Evolutionary conservation across 352 stramenopile genomes (phyloP).

Genomic region (Globisporangium acanthophoron): DNA sequence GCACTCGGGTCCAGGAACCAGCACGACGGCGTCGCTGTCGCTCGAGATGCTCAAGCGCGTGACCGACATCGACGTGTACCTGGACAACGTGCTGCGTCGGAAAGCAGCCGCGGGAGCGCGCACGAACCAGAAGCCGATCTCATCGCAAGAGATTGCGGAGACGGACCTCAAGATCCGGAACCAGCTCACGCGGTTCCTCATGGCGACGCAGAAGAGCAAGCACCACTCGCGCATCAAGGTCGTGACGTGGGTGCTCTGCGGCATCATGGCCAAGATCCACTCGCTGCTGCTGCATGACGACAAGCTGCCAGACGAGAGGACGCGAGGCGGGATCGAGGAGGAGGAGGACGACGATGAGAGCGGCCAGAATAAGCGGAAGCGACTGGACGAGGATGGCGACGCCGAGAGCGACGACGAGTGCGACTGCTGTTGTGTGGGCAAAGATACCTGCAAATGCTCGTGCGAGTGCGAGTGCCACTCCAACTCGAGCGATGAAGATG

Average conservation of each 20-base stretch:
- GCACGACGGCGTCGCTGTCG: conserved; percentile 44
- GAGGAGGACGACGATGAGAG: conserved; percentile 43
- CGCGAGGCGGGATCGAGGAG: conserved; percentile 8
- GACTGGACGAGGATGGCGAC: conserved; percentile 12
- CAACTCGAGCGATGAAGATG: conserved; percentile 48
- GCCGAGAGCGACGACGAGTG: conserved; percentile 72
- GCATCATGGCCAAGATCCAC: conserved; percentile 83
- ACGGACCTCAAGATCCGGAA: conserved; percentile 74
- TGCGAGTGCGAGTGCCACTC: conserved; percentile 69
- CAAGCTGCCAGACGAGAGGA: conserved; percentile 40
- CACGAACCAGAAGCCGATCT: conserved; percentile 37
- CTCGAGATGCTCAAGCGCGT: conserved; percentile 78
- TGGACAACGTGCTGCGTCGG: conserved; percentile 72
- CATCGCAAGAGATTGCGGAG: conserved; percentile 63
- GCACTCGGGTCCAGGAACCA: not conserved
- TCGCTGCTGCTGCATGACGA: conserved; percentile 65
- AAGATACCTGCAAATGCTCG: conserved; percentile 44
- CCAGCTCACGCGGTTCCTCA: conserved; percentile 70
- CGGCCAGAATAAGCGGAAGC: conserved; percentile 16
- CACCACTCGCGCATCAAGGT: conserved; percentile 81
- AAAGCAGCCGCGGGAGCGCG: conserved; percentile 37
- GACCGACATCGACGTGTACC: conserved; percentile 76
- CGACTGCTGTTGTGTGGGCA: conserved; percentile 65
- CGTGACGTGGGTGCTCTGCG: conserved; percentile 82
- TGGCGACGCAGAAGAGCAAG: conserved; percentile 65